These are phyloP conservation scores for Rhinocladiella similis DNA, from an alignment of 2,329 filamentous ascomycete species.

Conservation along the genomic window DNA sequence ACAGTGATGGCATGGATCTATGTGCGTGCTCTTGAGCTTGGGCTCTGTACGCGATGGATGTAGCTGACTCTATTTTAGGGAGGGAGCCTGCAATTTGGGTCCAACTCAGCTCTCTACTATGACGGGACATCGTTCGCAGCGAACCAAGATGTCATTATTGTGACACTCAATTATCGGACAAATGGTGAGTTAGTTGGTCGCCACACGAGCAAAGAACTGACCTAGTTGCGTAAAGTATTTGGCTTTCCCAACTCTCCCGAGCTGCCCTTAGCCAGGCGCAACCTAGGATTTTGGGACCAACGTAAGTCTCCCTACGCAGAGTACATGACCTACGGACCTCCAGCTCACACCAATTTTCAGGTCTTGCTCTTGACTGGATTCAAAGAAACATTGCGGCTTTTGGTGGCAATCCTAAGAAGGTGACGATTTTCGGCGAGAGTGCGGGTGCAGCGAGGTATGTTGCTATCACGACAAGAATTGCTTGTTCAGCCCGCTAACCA, in stretches of 20 bases:
- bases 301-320: neutral
- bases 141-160: constrained; percentile 38
- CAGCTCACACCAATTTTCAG: neutral
- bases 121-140: constrained; percentile 39
- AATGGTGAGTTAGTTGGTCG: constrained; percentile 20
- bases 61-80: constrained; percentile 25
- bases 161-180: constrained; percentile 39
- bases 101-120: constrained; percentile 31
- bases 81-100: constrained; percentile 39
- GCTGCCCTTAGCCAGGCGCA: constrained; percentile 34
- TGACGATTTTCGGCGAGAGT: constrained; percentile 42
- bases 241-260: constrained; percentile 42
- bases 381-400: constrained; percentile 39
- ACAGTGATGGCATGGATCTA: constrained; percentile 45
- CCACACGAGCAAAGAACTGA: neutral
- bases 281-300: constrained; percentile 36
- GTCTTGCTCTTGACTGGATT: constrained; percentile 40
- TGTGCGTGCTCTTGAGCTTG: neutral
- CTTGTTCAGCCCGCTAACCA: neutral
- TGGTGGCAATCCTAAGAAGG: constrained; percentile 36
- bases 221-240: constrained; percentile 33
- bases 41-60: neutral
- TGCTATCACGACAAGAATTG: neutral
- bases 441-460: constrained; percentile 31
- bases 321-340: neutral